Evolutionary conservation across 2,329 filamentous ascomycete genomes (phyloP).

Genomic region (Cytospora piceicola): DNA sequence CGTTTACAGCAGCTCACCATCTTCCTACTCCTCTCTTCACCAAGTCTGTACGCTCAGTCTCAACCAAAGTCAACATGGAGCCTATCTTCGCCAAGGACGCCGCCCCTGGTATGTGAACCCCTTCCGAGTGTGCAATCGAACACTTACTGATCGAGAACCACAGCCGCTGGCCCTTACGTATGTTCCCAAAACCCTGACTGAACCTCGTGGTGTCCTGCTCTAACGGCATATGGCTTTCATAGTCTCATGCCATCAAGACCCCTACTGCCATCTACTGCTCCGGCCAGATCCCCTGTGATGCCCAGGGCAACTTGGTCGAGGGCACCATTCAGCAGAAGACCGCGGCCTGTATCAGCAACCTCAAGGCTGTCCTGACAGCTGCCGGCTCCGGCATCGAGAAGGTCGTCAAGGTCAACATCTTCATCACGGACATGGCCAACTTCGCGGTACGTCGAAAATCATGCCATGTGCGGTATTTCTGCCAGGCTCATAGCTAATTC

Average conservation of each 20-base stretch:
- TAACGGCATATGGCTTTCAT: conserved; percentile 25
- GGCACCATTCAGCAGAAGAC: conserved; percentile 68
- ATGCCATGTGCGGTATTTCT: background rate
- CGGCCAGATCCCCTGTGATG: conserved; percentile 69
- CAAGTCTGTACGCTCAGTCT: conserved; percentile 17
- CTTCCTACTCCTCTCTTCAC: conserved; percentile 9
- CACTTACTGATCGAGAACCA: conserved; percentile 23
- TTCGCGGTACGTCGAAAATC: conserved; percentile 61
- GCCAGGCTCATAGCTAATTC: background rate
- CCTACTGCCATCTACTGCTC: conserved; percentile 69
- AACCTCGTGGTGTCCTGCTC: background rate
- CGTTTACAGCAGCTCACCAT: conserved; percentile 22
- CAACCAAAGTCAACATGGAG: conserved; percentile 26
- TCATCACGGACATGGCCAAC: conserved; percentile 87
- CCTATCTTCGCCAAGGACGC: conserved; percentile 61
- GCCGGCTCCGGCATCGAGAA: conserved; percentile 77
- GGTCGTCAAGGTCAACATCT: conserved; percentile 91
- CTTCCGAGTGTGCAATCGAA: background rate
- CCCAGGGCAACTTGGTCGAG: conserved; percentile 58
- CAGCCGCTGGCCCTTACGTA: conserved; percentile 68
- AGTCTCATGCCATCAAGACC: conserved; percentile 71
- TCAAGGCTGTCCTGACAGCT: conserved; percentile 80
- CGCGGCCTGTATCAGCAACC: conserved; percentile 70
- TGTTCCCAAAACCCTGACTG: conserved; percentile 34
- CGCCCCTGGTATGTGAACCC: conserved; percentile 55